Base-by-base conservation (phyloP, 768 basidiomycete genomes). In the Infundibulicybe gibba region DNA sequence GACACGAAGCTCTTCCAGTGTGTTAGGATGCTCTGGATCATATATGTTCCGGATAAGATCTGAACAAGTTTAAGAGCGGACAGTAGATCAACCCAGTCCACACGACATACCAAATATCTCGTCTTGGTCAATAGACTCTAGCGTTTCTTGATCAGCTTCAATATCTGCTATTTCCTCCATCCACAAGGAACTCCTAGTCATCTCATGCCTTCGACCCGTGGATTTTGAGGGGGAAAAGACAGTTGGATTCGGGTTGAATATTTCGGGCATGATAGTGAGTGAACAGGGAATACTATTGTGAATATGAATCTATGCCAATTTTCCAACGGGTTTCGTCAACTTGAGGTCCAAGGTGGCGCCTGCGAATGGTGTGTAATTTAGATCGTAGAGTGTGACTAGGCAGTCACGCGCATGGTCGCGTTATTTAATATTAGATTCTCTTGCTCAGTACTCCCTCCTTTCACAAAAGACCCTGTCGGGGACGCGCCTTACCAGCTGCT, bases 21-120 rank as follows among this genome's bases (percentile, higher is more conserved):
- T 88, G 58, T 86, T 87, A 4, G 93, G 90, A 64, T 99, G 94
- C 61, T 99, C 97, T 2, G 95, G 95, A 59, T 97, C 95, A 44
- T 86, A 86, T 39, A 98, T 97, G 3, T 83, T 86, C 47, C 94
- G 80, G 44, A 99, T 87, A 15, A 98, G 77, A 54, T 97, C 95
- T 97, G 53, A 11, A 32, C 20, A 45, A 31, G 25, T 21, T 41
- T 45, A 16, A 51, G 25, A 50, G 33, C 43, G 15, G 40, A 34
- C 42, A 40, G 33, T 38, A 38, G n/a, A 3, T 19, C 35, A 10
- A 38, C n/a, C n/a, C 10, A 44, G 25, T 17, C 13, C 34, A 42
- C 44, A 17, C 34, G 33, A 54, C 66, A 41, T 54, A 95, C 94
- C 95, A 58, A 87, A 98, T 42, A 98, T 82, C 65, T 98, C 95